Percentiles rank a stretch among this genome's conserved stretches.
Conservation (phyloP, 75 land plant species). For the Gnetum montanum region DNA sequence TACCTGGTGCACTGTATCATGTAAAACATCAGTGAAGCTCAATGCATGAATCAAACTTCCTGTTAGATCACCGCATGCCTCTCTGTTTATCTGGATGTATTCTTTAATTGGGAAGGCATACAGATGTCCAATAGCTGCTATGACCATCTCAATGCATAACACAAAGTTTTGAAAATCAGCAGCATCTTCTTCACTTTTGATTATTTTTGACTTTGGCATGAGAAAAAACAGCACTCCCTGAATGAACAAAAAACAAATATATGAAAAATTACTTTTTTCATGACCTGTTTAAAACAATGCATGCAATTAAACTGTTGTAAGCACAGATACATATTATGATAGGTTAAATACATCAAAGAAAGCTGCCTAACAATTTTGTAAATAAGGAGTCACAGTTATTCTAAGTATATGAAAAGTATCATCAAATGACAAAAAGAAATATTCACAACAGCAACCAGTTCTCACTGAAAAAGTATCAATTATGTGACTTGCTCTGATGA, state of each 20-base stretch:
- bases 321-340: too few relatives aligned
- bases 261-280: too few relatives aligned
- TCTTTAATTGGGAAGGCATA: slow-evolving; percentile 35
- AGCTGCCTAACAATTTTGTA: too few relatives aligned
- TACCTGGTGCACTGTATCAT: slow-evolving; percentile 47
- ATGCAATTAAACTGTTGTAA: too few relatives aligned
- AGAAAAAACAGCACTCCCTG: slow-evolving; percentile 39
- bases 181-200: slow-evolving; percentile 34
- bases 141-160: slow-evolving; percentile 36
- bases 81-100: slow-evolving; percentile 25
- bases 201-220: slow-evolving; percentile 21
- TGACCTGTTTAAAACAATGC: too few relatives aligned
- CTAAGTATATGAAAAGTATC: too few relatives aligned
- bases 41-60: slow-evolving; percentile 31
- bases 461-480: too few relatives aligned
- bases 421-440: too few relatives aligned
- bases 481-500: too few relatives aligned
- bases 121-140: slow-evolving; percentile 38
- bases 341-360: too few relatives aligned
- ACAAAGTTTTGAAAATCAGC: slow-evolving; percentile 38
- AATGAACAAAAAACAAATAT: background rate
- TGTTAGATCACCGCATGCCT: slow-evolving; percentile 10
- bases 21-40: slow-evolving; percentile 29
- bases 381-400: too few relatives aligned
- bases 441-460: too few relatives aligned